Conservation (phyloP, 129 eudicot genomes). For the Chrysanthemum lavandulifolium region DNA sequence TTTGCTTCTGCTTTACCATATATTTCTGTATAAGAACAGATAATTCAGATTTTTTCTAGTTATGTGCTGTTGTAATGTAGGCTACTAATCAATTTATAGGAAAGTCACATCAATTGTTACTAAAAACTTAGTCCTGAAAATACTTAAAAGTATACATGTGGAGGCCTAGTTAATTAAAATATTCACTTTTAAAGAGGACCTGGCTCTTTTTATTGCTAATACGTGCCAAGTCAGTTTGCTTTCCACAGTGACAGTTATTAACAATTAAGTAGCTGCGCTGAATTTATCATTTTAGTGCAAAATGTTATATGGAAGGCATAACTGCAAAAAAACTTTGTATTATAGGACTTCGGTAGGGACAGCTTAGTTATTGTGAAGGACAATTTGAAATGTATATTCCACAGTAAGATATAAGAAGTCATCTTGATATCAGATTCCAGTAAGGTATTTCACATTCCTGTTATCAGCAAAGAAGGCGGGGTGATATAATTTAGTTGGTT, state of each 20-base stretch:
- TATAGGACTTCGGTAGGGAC: background rate
- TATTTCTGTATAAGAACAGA: background rate
- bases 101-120: background rate
- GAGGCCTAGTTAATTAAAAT: background rate
- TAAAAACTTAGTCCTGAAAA: background rate
- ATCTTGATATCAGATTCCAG: too few relatives aligned
- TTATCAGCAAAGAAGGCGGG: background rate
- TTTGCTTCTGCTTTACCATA: background rate
- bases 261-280: background rate
- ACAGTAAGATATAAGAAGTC: too few relatives aligned
- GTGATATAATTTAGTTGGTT: background rate
- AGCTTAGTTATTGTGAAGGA: background rate
- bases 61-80: background rate
- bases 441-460: too few relatives aligned
- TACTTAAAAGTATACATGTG: background rate
- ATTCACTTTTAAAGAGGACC: background rate
- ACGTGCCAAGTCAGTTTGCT: background rate
- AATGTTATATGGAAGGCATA: background rate
- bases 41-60: constrained; percentile 6
- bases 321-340: background rate
- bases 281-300: background rate
- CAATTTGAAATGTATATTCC: background rate
- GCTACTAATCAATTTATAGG: background rate
- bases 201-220: background rate
- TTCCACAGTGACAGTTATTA: background rate